Base-by-base conservation (phyloP, 2,329 filamentous ascomycete genomes). In the Ilyonectria destructans region DNA sequence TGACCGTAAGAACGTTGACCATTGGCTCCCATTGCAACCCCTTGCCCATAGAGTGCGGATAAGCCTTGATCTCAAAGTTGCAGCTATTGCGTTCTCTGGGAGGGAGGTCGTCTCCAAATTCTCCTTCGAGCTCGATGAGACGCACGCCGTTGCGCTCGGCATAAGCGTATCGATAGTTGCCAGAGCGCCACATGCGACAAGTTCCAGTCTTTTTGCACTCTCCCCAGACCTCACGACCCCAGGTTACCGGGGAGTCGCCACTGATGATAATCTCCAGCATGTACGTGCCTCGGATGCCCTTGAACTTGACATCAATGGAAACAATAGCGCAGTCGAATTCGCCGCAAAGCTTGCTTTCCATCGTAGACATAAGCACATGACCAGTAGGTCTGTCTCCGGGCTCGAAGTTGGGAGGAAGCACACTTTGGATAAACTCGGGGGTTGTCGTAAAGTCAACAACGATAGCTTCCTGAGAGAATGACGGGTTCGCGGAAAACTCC, bases 41-140 rank as follows among this genome's bases (percentile, higher is more conserved):
- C 1, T 51, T 66, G 12, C 58, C 63, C 19, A 31, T 33, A 4
- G 63, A 52, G 13, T 54, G 7, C 3, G 64, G 58, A 8, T 54
- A 62, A 7, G 58, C 58, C 29, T 67, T 67, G 10, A 58, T 55
- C 58, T 67, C 64, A 6, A 58, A 58, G n/a, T 58, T 26, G 40
- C 48, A 23, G 9, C 17, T 9, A 8, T 48, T 13, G 19, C 29
- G 26, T 2, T 17, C n/a, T 4, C 33, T 21, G 37, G 45, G 17
- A 17, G 43, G 19, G 6, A 54, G 46, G 7, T 58, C 51, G 15
- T 63, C 54, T 13, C 49, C 51, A 40, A 67, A 62, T 9, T 58
- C 37, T n/a, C 37, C 64, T 48, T 67, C 45, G 1, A 67, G 13
- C 37, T 67, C 59, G 8, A 67, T 59, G 6, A 62, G 35, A 21